Base-by-base conservation (phyloP, 2,329 filamentous ascomycete species). In the Apiospora marii region DNA sequence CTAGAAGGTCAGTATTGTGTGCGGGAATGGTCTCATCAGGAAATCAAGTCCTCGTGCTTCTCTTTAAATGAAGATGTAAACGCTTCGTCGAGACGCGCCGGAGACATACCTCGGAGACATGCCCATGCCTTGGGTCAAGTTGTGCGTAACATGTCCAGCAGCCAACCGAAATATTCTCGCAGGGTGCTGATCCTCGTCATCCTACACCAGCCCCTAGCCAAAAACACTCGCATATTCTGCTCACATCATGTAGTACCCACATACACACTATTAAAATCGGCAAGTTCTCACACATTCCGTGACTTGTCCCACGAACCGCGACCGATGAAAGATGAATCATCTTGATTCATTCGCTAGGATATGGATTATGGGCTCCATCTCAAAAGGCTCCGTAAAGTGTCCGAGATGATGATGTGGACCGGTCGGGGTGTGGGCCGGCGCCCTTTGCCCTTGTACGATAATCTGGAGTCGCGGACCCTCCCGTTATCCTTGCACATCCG, bases 321-420 rank as follows among this genome's bases (percentile, higher is more conserved):
- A 16, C 10, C 22, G 2, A 8, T 10, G 46, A n/a, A 4, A 14
- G 1, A 64, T 64, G 34, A 64, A 64, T 64, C 58, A 64, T 41
- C 22, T 41, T 37, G 58, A 64, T 41, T 64, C 58, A 41, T 64
- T n/a, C 53, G 0, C 16, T 4, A 1, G 27, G 30, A 10, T 34
- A 37, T 16, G 22, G 4, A 64, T 41, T 0, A 8, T 10, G 1
- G 19, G 19, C 58, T 10, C 34, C 58, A 13, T 34, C n/a, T 2
- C 30, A 37, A 61, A 61, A 37, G 27, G 27, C 53, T 61, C 53
- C 53, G 53, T 16, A 61, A 61, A 61, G 53, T 61, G 14, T 61
- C 53, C 30, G 53, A 61, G 53, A 58, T 58, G 53, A 58, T 58
- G 51, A 58, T 19, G 53, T 61, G 27, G 53, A 61, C 8, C 27